Evolutionary conservation across 2,329 filamentous ascomycete genomes (phyloP).

Genomic region (Botrytis tulipae): DNA sequence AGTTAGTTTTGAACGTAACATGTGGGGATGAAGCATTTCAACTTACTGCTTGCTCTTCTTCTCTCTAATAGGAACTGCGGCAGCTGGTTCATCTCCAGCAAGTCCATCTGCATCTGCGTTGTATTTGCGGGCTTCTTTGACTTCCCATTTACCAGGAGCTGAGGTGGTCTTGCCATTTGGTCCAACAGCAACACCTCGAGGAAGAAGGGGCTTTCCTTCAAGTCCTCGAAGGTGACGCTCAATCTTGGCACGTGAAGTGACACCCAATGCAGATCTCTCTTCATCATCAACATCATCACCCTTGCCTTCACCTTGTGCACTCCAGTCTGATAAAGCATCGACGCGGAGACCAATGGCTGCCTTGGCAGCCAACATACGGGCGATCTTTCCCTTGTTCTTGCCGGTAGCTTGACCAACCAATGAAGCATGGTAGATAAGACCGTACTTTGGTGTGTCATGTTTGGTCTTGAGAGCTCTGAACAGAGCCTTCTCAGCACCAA

Average conservation of each 20-base stretch:
- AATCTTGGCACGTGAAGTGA: slow-evolving; percentile 67
- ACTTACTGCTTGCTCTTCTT: slow-evolving; percentile 51
- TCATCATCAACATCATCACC: slow-evolving; percentile 74
- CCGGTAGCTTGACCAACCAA: slow-evolving; percentile 95
- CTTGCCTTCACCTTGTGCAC: slow-evolving; percentile 63
- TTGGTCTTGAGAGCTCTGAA: slow-evolving; percentile 99
- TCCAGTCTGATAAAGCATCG: slow-evolving; percentile 81
- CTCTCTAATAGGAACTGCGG: slow-evolving; percentile 45
- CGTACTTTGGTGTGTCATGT: slow-evolving; percentile 98
- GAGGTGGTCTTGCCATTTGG: slow-evolving; percentile 65
- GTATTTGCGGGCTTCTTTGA: slow-evolving; percentile 93
- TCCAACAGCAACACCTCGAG: slow-evolving; percentile 71
- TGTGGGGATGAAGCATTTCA: slow-evolving; percentile 20
- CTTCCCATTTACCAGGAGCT: slow-evolving; percentile 75
- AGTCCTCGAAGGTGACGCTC: slow-evolving; percentile 74
- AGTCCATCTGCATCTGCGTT: slow-evolving; percentile 91
- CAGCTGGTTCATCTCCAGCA: slow-evolving; percentile 59
- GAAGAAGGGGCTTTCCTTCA: slow-evolving; percentile 85
- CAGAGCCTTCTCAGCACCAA: slow-evolving; percentile 96
- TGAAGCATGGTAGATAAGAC: slow-evolving; percentile 88
- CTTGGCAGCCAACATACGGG: slow-evolving; percentile 92
- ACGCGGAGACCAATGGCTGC: slow-evolving; percentile 89
- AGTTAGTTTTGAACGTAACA: not conserved
- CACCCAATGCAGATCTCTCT: slow-evolving; percentile 79
- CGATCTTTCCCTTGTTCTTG: slow-evolving; percentile 99